Percentiles rank a stretch among this genome's conserved stretches.
Conservation (phyloP, 345 rosid species). For the Lepidium aucheri region DNA sequence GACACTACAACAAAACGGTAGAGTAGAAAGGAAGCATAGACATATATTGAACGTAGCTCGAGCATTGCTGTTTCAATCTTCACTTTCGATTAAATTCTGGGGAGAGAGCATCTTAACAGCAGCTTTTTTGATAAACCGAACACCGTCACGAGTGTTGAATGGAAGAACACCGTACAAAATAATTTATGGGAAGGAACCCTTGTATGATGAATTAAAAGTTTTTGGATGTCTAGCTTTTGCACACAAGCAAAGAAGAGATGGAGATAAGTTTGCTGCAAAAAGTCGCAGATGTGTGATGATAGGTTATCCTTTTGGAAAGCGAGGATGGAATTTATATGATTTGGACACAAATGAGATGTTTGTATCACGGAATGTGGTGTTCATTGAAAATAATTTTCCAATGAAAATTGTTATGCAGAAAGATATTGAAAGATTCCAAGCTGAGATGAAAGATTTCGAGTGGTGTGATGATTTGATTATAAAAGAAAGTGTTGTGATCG, state of each 20-base stretch:
- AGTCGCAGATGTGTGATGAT: neutral
- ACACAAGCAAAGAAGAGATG: neutral
- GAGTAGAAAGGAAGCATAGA: too few relatives aligned
- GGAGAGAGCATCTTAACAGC: too few relatives aligned
- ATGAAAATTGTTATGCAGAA: neutral
- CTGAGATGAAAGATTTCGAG: too few relatives aligned
- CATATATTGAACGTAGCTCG: too few relatives aligned
- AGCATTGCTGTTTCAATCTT: too few relatives aligned
- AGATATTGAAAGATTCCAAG: too few relatives aligned
- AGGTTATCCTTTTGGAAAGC: neutral
- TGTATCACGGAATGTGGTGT: neutral
- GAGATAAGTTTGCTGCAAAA: neutral
- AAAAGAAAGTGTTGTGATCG: too few relatives aligned
- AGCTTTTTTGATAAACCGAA: too few relatives aligned
- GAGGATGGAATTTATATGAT: neutral
- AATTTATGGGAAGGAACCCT: neutral
- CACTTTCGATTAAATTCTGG: too few relatives aligned
- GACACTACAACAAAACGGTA: neutral
- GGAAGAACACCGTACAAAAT: too few relatives aligned
- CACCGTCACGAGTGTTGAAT: too few relatives aligned
- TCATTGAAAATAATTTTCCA: neutral
- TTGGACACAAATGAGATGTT: neutral
- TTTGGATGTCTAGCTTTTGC: neutral
- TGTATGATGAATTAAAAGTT: neutral
- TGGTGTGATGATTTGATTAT: too few relatives aligned